Evolutionary conservation across 345 rosid species (phyloP).

Genomic region (Citrus inodora): DNA sequence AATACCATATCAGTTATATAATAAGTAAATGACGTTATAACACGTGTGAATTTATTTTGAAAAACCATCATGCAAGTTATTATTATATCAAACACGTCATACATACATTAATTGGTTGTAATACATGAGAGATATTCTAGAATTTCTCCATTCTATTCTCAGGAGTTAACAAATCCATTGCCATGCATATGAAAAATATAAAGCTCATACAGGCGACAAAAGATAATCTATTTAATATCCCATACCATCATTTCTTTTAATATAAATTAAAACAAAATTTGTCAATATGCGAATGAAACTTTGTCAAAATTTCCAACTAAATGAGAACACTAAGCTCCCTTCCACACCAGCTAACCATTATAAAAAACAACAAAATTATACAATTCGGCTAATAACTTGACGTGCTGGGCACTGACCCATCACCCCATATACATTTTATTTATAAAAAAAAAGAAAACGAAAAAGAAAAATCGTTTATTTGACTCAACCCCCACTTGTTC

Average conservation of each 20-base stretch:
- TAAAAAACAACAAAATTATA: not conserved
- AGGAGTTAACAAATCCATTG: no score
- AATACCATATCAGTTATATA: accelerated
- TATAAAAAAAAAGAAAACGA: no score
- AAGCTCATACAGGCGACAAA: no score
- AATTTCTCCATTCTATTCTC: no score
- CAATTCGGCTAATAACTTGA: not conserved
- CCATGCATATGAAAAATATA: no score
- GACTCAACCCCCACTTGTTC: not conserved
- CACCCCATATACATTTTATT: no score
- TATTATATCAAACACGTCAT: no score
- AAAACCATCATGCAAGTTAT: accelerated
- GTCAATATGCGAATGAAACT: not conserved
- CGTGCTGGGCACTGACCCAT: not conserved
- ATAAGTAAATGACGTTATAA: no score
- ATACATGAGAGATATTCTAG: no score
- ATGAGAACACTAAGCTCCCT: not conserved
- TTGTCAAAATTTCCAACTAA: not conserved
- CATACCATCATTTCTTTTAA: not conserved
- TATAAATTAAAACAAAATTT: no score
- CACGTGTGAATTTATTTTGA: accelerated
- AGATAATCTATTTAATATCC: no score
- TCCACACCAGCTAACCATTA: not conserved
- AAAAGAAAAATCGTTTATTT: no score
- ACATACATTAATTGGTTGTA: accelerated